Base-by-base conservation (phyloP, 2,329 filamentous ascomycete genomes). In the Chaetoscypha palmicola region DNA sequence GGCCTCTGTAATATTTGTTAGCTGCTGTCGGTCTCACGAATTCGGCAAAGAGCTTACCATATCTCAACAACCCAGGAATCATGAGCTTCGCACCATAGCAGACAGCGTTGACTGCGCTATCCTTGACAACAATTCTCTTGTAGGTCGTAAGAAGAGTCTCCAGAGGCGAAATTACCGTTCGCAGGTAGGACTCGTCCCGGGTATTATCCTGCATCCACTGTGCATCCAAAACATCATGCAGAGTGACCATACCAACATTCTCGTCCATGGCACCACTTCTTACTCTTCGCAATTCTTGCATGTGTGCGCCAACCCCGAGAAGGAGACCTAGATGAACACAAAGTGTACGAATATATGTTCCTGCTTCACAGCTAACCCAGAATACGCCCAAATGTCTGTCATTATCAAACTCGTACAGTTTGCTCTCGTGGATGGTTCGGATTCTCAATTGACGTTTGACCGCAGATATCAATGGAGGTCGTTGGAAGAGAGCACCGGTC, bases 51-150 rank as follows among this genome's bases (percentile, higher is more conserved):
- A 35, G 70, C 79, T 57, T 72, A 87, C 83, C 84, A 66, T 94
- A 97, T 64, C 92, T 81, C 52, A 98, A 71, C 43, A 98, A 77
- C 71, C 92, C 92, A 38, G 92, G 92, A 69, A 97, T 84, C 92
- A 97, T 98, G 53, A 98, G 81, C 75, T 97, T 97, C 37, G 92
- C 92, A 69, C 92, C 92, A 67, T 97, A 97, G 77, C 90, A 96
- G 46, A 98, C 89, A 47, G 92, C 92, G 65, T 96, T 97, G 59
- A 98, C 90, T 21, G 86, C 86, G 59, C 83, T 90, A 66, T 94
- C 92, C 79, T 98, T 98, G 63, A 98, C 90, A 19, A 98, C 90
- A 54, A 98, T 81, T 62, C 92, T 82, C 80, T 97, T 97, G 76
- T 97, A 97, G 42, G 82, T 82, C 31, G 83, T 88, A 57, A 98